Evolutionary conservation across 495 filamentous ascomycete genomes (phyloP).

Genomic region (Apodospora peruviana): DNA sequence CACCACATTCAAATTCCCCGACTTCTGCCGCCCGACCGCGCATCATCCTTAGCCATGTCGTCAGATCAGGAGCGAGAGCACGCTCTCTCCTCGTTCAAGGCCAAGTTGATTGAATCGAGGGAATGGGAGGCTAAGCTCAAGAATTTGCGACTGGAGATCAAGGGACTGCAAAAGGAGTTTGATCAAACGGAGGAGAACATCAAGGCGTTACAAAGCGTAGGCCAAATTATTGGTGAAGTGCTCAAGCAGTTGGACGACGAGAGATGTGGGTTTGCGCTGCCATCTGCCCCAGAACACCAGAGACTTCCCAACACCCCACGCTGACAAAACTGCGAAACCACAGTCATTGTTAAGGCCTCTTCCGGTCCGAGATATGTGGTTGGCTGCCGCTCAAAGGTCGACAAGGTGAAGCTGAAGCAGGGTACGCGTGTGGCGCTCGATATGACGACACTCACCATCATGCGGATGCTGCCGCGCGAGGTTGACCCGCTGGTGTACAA

Average conservation of each 20-base stretch:
- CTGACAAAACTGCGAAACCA: neutral
- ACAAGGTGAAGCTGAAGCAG: slow-evolving; percentile 94
- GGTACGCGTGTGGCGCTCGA: slow-evolving; percentile 97
- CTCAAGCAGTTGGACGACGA: slow-evolving; percentile 98
- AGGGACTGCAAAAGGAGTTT: slow-evolving; percentile 88
- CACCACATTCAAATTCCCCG: neutral
- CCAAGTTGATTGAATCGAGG: slow-evolving; percentile 88
- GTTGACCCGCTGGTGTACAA: slow-evolving; percentile 99
- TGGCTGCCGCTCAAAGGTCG: slow-evolving; percentile 96
- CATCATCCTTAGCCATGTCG: slow-evolving; percentile 23
- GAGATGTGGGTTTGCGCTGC: slow-evolving; percentile 64
- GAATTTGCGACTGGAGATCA: slow-evolving; percentile 85
- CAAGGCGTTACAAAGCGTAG: slow-evolving; percentile 98
- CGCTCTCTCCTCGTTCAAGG: slow-evolving; percentile 83
- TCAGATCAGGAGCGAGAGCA: slow-evolving; percentile 65
- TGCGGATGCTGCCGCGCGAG: slow-evolving; percentile 98
- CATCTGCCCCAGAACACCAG: neutral
- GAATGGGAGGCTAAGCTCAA: slow-evolving; percentile 99
- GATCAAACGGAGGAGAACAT: slow-evolving; percentile 99
- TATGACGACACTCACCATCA: slow-evolving; percentile 99
- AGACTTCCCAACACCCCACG: neutral
- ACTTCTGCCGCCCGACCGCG: neutral
- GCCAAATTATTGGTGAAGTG: slow-evolving; percentile 98
- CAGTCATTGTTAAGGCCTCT: slow-evolving; percentile 77
- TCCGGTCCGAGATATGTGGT: slow-evolving; percentile 98